Evolutionary conservation across 805 yeast species (phyloP).

Genomic region (Myxozyma melibiosi): DNA sequence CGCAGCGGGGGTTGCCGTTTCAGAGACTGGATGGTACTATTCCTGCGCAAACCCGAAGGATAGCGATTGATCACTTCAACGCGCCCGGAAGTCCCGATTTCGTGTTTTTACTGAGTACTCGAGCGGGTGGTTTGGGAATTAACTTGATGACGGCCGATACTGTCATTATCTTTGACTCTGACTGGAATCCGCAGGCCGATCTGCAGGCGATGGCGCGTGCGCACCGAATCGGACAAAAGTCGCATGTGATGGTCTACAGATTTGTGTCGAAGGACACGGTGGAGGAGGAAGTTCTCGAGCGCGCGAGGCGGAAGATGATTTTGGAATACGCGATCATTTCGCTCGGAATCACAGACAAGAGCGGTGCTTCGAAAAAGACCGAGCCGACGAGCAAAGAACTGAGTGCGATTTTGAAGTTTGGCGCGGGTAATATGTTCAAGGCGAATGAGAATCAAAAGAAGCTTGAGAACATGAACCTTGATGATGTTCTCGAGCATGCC

Average conservation of each 20-base stretch:
- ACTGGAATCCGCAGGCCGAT: constrained; percentile 99
- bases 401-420: constrained; percentile 91
- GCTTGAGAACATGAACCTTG: constrained; percentile 90
- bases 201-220: constrained; percentile 99
- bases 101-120: constrained; percentile 83
- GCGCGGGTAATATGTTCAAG: constrained; percentile 98
- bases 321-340: constrained; percentile 96
- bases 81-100: constrained; percentile 92
- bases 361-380: constrained; percentile 53
- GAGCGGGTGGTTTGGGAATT: constrained; percentile 99
- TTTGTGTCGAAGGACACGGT: constrained; percentile 98
- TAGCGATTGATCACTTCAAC: constrained; percentile 94
- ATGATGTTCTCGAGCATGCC: constrained; percentile 94
- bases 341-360: constrained; percentile 85
- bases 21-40: constrained; percentile 97
- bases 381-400: constrained; percentile 86
- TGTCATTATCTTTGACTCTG: constrained; percentile 95
- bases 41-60: constrained; percentile 89
- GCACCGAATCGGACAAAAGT: constrained; percentile 98
- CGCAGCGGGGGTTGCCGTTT: constrained; percentile 82
- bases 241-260: constrained; percentile 95
- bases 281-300: constrained; percentile 94
- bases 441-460: constrained; percentile 94
- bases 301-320: constrained; percentile 98
- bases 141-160: constrained; percentile 99